Percentiles rank a stretch among this genome's conserved stretches.
Evolutionary conservation across 2,329 filamentous ascomycete genomes (phyloP).

Genomic region (Aspergillus pseudoviridinutans): DNA sequence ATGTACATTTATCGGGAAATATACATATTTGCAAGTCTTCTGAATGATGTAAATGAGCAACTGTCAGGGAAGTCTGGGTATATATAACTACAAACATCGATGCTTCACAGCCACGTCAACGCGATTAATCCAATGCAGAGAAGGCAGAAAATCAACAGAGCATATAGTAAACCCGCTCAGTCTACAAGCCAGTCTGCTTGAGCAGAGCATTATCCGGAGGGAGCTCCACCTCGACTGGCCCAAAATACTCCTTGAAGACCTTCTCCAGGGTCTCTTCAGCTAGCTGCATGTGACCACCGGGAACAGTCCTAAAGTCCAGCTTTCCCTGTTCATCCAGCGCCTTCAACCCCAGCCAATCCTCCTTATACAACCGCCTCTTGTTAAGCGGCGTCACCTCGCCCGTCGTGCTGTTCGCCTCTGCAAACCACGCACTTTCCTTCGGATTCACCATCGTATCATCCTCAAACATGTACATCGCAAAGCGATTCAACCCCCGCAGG

Average conservation of each 20-base stretch:
- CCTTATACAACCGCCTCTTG: conserved; percentile 69
- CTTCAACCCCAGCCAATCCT: conserved; percentile 91
- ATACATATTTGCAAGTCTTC: neutral
- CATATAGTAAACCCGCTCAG: neutral
- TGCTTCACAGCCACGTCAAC: neutral
- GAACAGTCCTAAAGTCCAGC: conserved; percentile 67
- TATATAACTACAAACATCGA: neutral
- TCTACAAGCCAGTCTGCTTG: conserved; percentile 13
- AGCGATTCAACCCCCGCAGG: conserved; percentile 64
- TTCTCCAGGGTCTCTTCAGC: conserved; percentile 61
- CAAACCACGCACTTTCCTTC: conserved; percentile 88
- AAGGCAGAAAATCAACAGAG: neutral
- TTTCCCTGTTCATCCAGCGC: conserved; percentile 73
- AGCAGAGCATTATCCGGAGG: conserved; percentile 8
- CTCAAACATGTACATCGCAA: conserved; percentile 87
- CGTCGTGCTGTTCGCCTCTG: conserved; percentile 69
- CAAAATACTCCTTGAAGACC: conserved; percentile 56
- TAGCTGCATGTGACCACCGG: conserved; percentile 82
- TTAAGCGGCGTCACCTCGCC: conserved; percentile 62
- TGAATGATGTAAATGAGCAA: neutral
- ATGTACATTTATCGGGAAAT: neutral
- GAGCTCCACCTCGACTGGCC: conserved; percentile 22
- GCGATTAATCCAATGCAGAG: neutral
- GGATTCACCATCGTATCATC: conserved; percentile 83
- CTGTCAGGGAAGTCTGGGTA: neutral